A percentile compares a stretch with the other conserved stretches of the same genome.
phyloP scores from a whole-genome alignment of 495 filamentous ascomycete species.

The Neurospora sp. region DNA sequence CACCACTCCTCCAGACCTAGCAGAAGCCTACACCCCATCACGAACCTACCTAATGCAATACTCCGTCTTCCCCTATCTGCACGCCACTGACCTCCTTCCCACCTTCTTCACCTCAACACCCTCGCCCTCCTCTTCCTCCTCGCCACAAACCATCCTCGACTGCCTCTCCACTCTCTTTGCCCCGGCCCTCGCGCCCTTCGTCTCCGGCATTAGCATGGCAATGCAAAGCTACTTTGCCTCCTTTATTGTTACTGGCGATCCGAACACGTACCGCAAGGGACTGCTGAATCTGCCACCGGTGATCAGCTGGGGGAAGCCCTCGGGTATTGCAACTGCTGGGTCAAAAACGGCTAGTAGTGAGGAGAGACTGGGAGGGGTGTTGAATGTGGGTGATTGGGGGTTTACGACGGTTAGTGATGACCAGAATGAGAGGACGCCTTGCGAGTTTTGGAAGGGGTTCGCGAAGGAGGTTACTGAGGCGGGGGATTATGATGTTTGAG shows the following conservation, averaged over 20 bases:
- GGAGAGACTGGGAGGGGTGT: conserved; percentile 19
- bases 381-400: conserved; percentile 27
- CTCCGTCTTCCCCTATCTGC: conserved; percentile 23
- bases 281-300: conserved; percentile 25
- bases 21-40: neutral
- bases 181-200: conserved; percentile 22
- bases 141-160: conserved; percentile 11
- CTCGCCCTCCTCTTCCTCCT: conserved; percentile 14
- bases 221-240: conserved; percentile 33
- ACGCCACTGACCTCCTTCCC: conserved; percentile 25
- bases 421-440: conserved; percentile 23
- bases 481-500: conserved; percentile 20
- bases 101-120: conserved; percentile 24
- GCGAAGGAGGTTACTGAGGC: conserved; percentile 24
- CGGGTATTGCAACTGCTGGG: neutral
- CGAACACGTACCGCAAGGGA: conserved; percentile 23
- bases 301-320: conserved; percentile 25
- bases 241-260: conserved; percentile 27
- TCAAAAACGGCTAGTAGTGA: conserved; percentile 1
- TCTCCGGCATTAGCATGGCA: conserved; percentile 23
- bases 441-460: conserved; percentile 28
- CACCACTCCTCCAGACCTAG: neutral
- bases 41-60: conserved; percentile 20
- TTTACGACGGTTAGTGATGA: conserved; percentile 22
- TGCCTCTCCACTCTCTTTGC: conserved; percentile 21